Evolutionary conservation across 306 rosid species (phyloP).

Genomic region (Spatholobus suberectus): DNA sequence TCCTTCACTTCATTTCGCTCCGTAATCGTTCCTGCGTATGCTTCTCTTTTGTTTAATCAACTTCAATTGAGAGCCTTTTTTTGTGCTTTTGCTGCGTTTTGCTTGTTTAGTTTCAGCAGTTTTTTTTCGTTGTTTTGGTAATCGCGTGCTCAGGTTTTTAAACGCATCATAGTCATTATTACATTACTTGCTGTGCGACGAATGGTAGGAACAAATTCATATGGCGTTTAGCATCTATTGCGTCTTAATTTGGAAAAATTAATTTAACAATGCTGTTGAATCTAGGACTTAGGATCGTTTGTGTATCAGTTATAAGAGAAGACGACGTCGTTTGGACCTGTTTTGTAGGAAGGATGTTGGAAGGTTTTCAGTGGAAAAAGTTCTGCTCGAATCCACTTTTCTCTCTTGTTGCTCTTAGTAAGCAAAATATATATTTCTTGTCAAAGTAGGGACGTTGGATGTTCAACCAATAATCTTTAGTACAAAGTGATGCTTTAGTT

Average conservation of each 20-base stretch:
- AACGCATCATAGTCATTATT: neutral
- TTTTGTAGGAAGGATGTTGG: neutral
- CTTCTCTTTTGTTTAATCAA: neutral
- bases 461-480: neutral
- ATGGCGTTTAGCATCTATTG: constrained; percentile 4
- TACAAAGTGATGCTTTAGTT: constrained; percentile 4
- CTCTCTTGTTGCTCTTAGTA: constrained; percentile 8
- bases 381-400: constrained; percentile 10
- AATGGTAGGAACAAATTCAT: constrained; percentile 17
- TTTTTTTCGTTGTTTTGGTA: neutral
- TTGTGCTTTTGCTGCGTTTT: neutral
- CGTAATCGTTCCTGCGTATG: neutral
- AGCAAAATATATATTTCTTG: neutral
- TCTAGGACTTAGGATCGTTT: neutral
- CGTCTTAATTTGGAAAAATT: constrained; percentile 21
- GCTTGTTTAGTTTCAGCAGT: constrained; percentile 24
- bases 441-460: constrained; percentile 10
- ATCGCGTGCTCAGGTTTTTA: neutral
- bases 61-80: constrained; percentile 22
- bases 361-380: constrained; percentile 32
- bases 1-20: neutral
- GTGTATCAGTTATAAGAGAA: neutral
- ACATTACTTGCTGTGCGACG: constrained; percentile 8
- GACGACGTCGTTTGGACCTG: constrained; percentile 10
- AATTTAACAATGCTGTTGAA: constrained; percentile 25